Base-by-base conservation (phyloP, 2,329 filamentous ascomycete species). In the Ceratocystis papillata region DNA sequence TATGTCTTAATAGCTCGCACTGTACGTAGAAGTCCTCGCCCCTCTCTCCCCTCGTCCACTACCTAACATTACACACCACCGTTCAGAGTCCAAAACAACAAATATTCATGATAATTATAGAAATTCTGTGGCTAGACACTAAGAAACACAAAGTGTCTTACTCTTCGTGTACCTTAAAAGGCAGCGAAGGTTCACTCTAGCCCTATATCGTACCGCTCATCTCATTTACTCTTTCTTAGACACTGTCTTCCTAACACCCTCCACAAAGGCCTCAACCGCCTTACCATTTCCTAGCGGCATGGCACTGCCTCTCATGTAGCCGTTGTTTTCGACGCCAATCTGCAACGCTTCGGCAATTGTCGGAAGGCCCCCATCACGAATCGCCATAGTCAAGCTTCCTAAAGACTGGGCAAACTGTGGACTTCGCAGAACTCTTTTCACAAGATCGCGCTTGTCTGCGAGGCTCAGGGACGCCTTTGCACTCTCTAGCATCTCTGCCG, bases 371-470 rank as follows among this genome's bases (percentile, higher is more conserved):
- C 94, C 94, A 71, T 97, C 93, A 67, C 91, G 82, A 65, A 99
- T 79, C 12, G 94, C 94, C 75, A 91, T 85, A 0, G 91, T 96
- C 71, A 99, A 77, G 73, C 88, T 94, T 0, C 85, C 84, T 48
- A 96, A 77, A 70, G 90, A 93, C 75, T 97, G 94, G 68, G 85
- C 84, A 72, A 99, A 91, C 73, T 99, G 94, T 20, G 94, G 93
- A 70, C 89, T 95, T 69, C 89, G 84, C 15, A 97, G 77, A 6
- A 97, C 91, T 73, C 87, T 87, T 74, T 86, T 87, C 55, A 99
- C 76, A 12, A 97, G 82, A 25, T 82, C 80, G 72, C 88, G 90
- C 79, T 97, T 97, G 73, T 94, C 87, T 2, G 81, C 81, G 6
- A 87, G 74, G 65, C 83, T 87, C 71, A 96, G 81, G 5, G 88